These are phyloP conservation scores for Epichloe sylvatica DNA, from an alignment of 2,329 filamentous ascomycete species.

Conservation along the genomic window DNA sequence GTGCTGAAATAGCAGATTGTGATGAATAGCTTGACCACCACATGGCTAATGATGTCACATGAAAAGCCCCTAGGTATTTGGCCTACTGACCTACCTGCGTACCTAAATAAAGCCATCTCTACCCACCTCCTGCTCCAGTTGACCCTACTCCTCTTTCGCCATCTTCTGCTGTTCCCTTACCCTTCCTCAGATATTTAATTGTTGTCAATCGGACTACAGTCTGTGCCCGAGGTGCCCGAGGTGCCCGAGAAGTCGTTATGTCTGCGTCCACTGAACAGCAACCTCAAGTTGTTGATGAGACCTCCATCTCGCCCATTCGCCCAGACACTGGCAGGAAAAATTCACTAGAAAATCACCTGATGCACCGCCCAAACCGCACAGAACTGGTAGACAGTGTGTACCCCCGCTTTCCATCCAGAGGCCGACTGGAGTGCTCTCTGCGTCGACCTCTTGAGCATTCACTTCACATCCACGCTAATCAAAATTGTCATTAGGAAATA, in stretches of 20 bases:
- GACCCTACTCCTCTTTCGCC: not conserved
- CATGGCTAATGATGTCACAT: not conserved
- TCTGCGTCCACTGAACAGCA: slow-evolving; percentile 14
- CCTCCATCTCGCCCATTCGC: slow-evolving; percentile 39
- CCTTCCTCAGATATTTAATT: not conserved
- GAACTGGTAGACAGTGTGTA: slow-evolving; percentile 64
- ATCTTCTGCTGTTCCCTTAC: not conserved
- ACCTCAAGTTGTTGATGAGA: slow-evolving; percentile 30
- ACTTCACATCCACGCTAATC: slow-evolving; percentile 7
- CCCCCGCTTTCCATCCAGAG: not conserved
- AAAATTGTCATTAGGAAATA: slow-evolving; percentile 52
- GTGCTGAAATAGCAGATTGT: not conserved
- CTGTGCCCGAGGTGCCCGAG: not conserved
- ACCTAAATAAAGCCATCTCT: not conserved
- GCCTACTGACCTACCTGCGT: too few relatives aligned
- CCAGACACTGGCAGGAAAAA: slow-evolving; percentile 43
- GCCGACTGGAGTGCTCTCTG: not conserved
- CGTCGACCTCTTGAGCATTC: not conserved
- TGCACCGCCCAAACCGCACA: slow-evolving; percentile 59
- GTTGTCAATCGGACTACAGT: not conserved
- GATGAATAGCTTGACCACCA: too few relatives aligned
- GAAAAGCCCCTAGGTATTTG: not conserved
- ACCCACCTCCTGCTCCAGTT: not conserved
- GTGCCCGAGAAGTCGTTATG: slow-evolving; percentile 11
- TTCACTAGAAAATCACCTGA: slow-evolving; percentile 59